Percentiles rank a stretch among this genome's conserved stretches.
These are phyloP conservation scores for Rhizomucor pusillus DNA, from an alignment of 371 early-diverging fungal genomes.

Conservation along the genomic window DNA sequence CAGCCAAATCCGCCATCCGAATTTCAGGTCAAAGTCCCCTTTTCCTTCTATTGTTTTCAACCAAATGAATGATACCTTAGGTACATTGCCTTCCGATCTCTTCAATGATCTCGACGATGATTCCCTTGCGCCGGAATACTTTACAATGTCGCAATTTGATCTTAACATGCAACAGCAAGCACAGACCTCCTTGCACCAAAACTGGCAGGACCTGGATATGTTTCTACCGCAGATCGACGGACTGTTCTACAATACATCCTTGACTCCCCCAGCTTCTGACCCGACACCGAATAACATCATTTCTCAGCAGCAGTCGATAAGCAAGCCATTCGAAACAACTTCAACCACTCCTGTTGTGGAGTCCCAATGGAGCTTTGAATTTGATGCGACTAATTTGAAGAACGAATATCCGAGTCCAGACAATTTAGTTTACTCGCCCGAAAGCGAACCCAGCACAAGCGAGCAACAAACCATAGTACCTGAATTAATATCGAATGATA, in stretches of 20 bases:
- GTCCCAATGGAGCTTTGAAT: constrained; percentile 9
- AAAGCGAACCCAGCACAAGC: constrained; percentile 3
- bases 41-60: not conserved
- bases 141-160: constrained; percentile 35
- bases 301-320: constrained; percentile 1
- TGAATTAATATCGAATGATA: not conserved
- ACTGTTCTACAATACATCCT: constrained; percentile 8
- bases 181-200: constrained; percentile 33
- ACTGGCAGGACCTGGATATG: constrained; percentile 41
- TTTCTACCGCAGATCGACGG: constrained; percentile 30
- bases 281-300: constrained; percentile 3
- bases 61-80: not conserved
- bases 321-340: not conserved
- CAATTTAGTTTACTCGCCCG: constrained; percentile 1
- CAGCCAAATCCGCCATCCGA: too few species aligned
- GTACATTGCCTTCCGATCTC: not conserved
- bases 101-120: constrained; percentile 10
- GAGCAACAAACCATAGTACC: not conserved
- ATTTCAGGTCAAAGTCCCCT: too few species aligned
- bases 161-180: constrained; percentile 44
- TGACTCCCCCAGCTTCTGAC: constrained; percentile 9
- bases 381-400: not conserved
- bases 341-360: constrained; percentile 18
- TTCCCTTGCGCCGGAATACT: constrained; percentile 6
- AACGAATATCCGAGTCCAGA: constrained; percentile 10